phyloP scores from a whole-genome alignment of 768 basidiomycete genomes.

The Strobilomyces echinocephalus region DNA sequence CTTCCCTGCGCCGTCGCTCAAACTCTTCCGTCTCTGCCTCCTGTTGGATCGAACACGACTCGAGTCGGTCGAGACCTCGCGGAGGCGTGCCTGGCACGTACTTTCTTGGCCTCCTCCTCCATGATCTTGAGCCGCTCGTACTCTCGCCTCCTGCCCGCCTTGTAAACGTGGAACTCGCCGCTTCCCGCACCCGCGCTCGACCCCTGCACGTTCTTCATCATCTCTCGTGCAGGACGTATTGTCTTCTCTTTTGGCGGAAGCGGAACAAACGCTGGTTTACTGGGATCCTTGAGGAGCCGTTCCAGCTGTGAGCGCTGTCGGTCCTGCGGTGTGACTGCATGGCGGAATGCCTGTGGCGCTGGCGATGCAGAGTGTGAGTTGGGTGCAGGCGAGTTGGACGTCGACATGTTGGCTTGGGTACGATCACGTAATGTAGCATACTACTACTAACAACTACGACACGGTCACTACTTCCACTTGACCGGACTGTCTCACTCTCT shows the following conservation, averaged over 20 bases:
- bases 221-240: conserved; percentile 78
- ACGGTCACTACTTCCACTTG: conserved; percentile 25
- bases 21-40: conserved; percentile 71
- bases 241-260: conserved; percentile 77
- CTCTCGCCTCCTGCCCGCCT: conserved; percentile 88
- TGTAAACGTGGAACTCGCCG: conserved; percentile 98
- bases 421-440: conserved; percentile 8
- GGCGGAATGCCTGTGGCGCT: conserved; percentile 31
- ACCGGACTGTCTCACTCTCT: conserved; percentile 27
- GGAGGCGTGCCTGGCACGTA: conserved; percentile 30
- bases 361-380: conserved; percentile 31
- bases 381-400: conserved; percentile 25
- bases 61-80: not conserved
- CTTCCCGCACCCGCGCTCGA: conserved; percentile 96
- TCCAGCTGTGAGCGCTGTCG: conserved; percentile 68
- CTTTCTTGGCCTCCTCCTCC: conserved; percentile 77
- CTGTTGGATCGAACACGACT: conserved; percentile 35
- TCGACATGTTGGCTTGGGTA: conserved; percentile 21
- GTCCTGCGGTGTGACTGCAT: conserved; percentile 50
- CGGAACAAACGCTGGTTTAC: conserved; percentile 77
- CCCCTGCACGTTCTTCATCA: conserved; percentile 99
- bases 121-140: conserved; percentile 91
- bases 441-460: conserved; percentile 9
- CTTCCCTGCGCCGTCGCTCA: conserved; percentile 64
- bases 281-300: conserved; percentile 84